A percentile compares a stretch with the other conserved stretches of the same genome.
phyloP scores from a whole-genome alignment of 495 filamentous ascomycete species.

The Corynascus novoguineensis region DNA sequence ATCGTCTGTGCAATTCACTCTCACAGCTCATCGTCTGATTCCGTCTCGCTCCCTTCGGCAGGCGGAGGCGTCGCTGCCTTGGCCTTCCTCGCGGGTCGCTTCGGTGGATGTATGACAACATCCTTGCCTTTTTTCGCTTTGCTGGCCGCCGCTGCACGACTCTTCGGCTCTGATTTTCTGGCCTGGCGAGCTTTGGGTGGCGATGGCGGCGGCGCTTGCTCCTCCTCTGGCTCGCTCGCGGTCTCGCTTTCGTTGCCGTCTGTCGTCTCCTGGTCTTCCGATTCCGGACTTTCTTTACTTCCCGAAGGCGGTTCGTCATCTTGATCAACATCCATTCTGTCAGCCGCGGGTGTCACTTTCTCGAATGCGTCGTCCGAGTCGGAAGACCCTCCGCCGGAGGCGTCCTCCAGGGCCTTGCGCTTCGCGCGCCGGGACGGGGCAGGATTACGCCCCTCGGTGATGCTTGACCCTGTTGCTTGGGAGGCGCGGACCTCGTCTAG shows the following conservation, averaged over 20 bases:
- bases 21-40: slow-evolving; percentile 43
- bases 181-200: slow-evolving; percentile 11
- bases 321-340: slow-evolving; percentile 52
- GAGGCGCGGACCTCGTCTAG: slow-evolving; percentile 20
- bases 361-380: slow-evolving; percentile 49
- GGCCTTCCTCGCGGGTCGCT: slow-evolving; percentile 20
- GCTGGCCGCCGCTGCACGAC: not conserved
- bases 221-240: slow-evolving; percentile 43
- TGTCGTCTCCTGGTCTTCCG: slow-evolving; percentile 32
- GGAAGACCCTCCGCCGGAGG: slow-evolving; percentile 37
- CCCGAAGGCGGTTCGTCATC: not conserved
- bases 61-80: slow-evolving; percentile 20
- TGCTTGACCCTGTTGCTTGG: not conserved
- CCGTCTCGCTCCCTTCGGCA: slow-evolving; percentile 36
- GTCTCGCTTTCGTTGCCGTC: slow-evolving; percentile 37
- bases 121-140: slow-evolving; percentile 11
- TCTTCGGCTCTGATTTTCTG: not conserved
- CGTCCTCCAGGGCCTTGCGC: slow-evolving; percentile 41
- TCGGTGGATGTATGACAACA: slow-evolving; percentile 12
- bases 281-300: slow-evolving; percentile 18
- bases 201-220: slow-evolving; percentile 23
- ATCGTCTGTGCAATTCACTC: too few relatives aligned
- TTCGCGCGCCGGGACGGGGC: slow-evolving; percentile 40
- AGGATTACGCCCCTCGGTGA: not conserved
- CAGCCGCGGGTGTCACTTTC: slow-evolving; percentile 14